phyloP scores from a whole-genome alignment of 192 early-diverging fungal genomes.

The Dissophora ornata region DNA sequence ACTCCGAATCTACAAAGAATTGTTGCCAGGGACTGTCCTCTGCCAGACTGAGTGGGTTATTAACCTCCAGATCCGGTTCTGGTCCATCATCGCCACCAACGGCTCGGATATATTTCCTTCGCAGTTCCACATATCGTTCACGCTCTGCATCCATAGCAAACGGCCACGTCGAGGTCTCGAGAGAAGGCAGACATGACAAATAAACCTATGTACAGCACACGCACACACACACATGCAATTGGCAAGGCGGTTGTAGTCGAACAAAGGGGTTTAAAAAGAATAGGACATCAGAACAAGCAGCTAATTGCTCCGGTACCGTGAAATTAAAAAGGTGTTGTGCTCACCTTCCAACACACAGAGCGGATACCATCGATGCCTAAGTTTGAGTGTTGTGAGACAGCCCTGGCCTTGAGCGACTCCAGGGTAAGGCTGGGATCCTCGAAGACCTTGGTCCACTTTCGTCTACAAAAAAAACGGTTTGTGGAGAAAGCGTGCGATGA shows the following conservation, averaged over 20 bases:
- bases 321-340: too few relatives aligned
- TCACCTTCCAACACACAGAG: conserved; percentile 71
- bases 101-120: conserved; percentile 71
- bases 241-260: too few relatives aligned
- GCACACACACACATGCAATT: too few relatives aligned
- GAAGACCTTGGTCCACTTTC: conserved; percentile 64
- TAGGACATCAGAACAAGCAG: too few relatives aligned
- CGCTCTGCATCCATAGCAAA: conserved; percentile 71
- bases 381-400: conserved; percentile 53
- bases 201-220: conserved; percentile 52
- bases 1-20: conserved; percentile 89
- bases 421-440: conserved; percentile 60
- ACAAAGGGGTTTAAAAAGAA: too few relatives aligned
- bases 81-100: conserved; percentile 57
- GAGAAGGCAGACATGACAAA: conserved; percentile 60
- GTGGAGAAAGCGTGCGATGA: neutral
- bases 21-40: conserved; percentile 96
- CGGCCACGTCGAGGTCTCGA: conserved; percentile 69
- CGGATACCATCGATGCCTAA: conserved; percentile 62
- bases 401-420: conserved; percentile 58
- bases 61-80: conserved; percentile 70
- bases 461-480: conserved; percentile 12
- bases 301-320: too few relatives aligned
- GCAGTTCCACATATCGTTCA: conserved; percentile 73
- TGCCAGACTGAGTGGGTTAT: conserved; percentile 89